Evolutionary conservation across 139 green algal species (phyloP).

Genomic region (Chlorella sp.): DNA sequence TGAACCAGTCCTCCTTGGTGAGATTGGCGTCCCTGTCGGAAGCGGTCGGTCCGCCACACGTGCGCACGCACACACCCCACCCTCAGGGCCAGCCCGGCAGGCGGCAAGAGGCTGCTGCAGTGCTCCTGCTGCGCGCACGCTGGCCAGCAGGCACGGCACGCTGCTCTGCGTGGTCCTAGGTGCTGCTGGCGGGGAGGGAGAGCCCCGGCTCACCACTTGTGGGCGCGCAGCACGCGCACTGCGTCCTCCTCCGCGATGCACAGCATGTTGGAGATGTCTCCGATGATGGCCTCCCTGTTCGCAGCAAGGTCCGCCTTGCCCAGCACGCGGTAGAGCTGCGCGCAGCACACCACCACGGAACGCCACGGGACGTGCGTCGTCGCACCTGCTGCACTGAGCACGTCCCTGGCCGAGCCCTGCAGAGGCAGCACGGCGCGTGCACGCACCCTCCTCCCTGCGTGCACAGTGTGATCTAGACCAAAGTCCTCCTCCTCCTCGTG

Average conservation of each 20-base stretch:
- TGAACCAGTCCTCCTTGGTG: slow-evolving; percentile 89
- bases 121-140: not conserved
- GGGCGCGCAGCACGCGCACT: slow-evolving; percentile 60
- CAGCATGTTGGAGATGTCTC: slow-evolving; percentile 45
- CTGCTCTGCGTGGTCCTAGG: no score
- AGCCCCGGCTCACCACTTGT: slow-evolving; percentile 55
- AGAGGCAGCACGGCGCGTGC: not conserved
- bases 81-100: not conserved
- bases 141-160: not conserved
- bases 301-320: slow-evolving; percentile 26
- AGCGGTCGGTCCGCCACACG: not conserved
- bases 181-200: not conserved
- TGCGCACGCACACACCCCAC: not conserved
- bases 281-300: slow-evolving; percentile 32
- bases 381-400: not conserved
- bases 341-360: not conserved
- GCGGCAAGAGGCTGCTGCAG: no score
- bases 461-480: slow-evolving; percentile 1
- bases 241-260: slow-evolving; percentile 55
- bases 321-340: slow-evolving; percentile 33
- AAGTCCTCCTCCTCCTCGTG: slow-evolving; percentile 1
- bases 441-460: not conserved
- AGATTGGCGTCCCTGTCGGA: slow-evolving; percentile 61
- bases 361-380: no score
- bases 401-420: not conserved